Evolutionary conservation across 495 filamentous ascomycete genomes (phyloP).

Genomic region (Daldinia bambusicola): DNA sequence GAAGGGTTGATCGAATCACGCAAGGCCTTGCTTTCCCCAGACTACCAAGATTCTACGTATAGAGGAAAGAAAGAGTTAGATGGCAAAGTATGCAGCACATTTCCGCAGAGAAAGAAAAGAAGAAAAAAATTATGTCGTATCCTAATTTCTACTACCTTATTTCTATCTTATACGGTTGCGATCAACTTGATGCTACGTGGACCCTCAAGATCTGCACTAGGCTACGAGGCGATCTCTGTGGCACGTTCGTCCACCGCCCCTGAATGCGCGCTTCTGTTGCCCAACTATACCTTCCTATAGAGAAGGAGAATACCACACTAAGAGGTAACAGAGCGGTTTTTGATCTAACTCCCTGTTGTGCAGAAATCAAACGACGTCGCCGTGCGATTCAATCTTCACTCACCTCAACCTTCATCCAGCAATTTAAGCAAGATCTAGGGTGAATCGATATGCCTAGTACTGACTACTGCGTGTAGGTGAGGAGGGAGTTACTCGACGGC

Average conservation of each 20-base stretch:
- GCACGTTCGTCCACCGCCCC: constrained; percentile 22
- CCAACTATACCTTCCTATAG: constrained; percentile 2
- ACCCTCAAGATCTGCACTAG: constrained; percentile 38
- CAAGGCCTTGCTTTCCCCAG: constrained; percentile 34
- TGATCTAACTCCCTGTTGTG: constrained; percentile 14
- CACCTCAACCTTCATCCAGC: constrained; percentile 16
- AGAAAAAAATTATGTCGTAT: constrained; percentile 17
- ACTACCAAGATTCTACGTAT: constrained; percentile 12
- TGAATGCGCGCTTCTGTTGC: constrained; percentile 4
- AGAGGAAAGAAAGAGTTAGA: constrained; percentile 20
- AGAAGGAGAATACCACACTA: constrained; percentile 5
- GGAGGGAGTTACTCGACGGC: constrained; percentile 23
- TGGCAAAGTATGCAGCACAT: constrained; percentile 31
- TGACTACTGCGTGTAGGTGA: constrained; percentile 9
- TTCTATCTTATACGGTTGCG: constrained; percentile 18
- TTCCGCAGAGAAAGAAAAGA: not conserved
- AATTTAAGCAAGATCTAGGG: constrained; percentile 8
- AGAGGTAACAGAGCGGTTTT: not conserved
- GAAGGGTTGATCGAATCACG: constrained; percentile 39
- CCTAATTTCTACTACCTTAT: constrained; percentile 25
- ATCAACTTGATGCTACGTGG: constrained; percentile 30
- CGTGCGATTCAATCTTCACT: not conserved
- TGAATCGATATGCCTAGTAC: constrained; percentile 12
- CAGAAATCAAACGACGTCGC: not conserved
- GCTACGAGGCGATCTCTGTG: constrained; percentile 40